Percentiles rank a stretch among this genome's conserved stretches.
Conservation (phyloP, 192 early-diverging fungal species). For the Entomortierella chlamydospora region DNA sequence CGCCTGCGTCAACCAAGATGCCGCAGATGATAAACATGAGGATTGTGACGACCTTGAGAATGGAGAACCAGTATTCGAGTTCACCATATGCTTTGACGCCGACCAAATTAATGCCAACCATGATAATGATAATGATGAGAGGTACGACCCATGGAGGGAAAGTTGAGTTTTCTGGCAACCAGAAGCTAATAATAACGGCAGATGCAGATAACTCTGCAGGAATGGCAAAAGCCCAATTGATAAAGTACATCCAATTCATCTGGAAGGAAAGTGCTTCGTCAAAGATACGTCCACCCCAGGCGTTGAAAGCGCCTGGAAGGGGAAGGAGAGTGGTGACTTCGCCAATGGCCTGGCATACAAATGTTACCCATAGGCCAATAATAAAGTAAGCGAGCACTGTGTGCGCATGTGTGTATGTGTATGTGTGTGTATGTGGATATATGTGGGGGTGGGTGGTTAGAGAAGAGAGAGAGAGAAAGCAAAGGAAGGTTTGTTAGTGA, state of each 20-base stretch:
- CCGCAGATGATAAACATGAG: constrained; percentile 86
- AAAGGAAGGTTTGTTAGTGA: no score
- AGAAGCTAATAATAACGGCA: constrained; percentile 80
- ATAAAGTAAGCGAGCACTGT: constrained; percentile 75
- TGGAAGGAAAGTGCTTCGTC: constrained; percentile 81
- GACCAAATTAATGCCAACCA: constrained; percentile 75
- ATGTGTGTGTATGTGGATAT: no score
- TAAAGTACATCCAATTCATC: constrained; percentile 72
- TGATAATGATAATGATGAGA: constrained; percentile 62
- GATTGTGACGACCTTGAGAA: constrained; percentile 74
- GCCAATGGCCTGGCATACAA: constrained; percentile 80
- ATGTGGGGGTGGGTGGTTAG: no score
- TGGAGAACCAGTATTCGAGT: constrained; percentile 79
- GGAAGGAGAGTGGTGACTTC: constrained; percentile 89
- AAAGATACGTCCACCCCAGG: constrained; percentile 80
- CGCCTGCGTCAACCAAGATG: constrained; percentile 80
- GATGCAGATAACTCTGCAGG: constrained; percentile 82
- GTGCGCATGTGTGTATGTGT: no score
- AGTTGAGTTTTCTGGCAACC: constrained; percentile 22
- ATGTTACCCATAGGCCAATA: constrained; percentile 75
- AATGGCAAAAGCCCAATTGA: constrained; percentile 70
- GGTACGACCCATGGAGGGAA: constrained; percentile 45
- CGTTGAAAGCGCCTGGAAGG: constrained; percentile 83
- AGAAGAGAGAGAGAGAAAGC: background rate
- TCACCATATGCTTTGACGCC: constrained; percentile 81